A percentile compares a stretch with the other conserved stretches of the same genome.
Evolutionary conservation across 192 early-diverging fungal species (phyloP).

Genomic region (Backusella macrospora): DNA sequence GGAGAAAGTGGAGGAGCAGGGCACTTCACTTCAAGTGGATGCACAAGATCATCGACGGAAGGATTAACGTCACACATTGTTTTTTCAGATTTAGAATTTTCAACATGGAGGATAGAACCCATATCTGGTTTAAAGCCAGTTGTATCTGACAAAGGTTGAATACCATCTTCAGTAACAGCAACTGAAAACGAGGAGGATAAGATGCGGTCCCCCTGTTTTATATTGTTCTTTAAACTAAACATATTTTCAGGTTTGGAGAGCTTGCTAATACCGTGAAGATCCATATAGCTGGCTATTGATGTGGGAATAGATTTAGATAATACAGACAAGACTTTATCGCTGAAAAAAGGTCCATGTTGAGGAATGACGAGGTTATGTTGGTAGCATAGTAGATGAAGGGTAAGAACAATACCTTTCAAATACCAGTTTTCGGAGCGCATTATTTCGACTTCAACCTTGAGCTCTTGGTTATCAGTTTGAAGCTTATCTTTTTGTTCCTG

Average conservation of each 20-base stretch:
- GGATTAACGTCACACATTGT: neutral
- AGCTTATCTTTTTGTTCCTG: constrained; percentile 59
- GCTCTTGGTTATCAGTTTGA: constrained; percentile 39
- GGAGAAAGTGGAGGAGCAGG: neutral
- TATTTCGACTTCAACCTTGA: constrained; percentile 41
- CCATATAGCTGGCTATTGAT: constrained; percentile 31
- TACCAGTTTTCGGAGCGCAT: constrained; percentile 51
- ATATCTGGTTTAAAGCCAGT: neutral
- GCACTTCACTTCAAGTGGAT: neutral
- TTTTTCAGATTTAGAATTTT: neutral
- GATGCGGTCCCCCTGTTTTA: neutral
- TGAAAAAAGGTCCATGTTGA: constrained; percentile 31
- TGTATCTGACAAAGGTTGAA: neutral
- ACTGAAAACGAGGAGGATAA: neutral
- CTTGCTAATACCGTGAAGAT: constrained; percentile 34
- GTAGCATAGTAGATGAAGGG: constrained; percentile 44
- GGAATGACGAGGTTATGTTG: constrained; percentile 30
- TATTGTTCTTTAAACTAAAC: constrained; percentile 9
- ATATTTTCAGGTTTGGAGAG: constrained; percentile 20
- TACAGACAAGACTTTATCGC: constrained; percentile 20
- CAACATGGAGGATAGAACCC: neutral
- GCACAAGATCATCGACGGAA: neutral
- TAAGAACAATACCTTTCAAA: constrained; percentile 48
- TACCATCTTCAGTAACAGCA: constrained; percentile 6
- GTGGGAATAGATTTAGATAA: constrained; percentile 29